Conservation (phyloP, 2,329 filamentous ascomycete species). For the Monilinia fructicola region DNA sequence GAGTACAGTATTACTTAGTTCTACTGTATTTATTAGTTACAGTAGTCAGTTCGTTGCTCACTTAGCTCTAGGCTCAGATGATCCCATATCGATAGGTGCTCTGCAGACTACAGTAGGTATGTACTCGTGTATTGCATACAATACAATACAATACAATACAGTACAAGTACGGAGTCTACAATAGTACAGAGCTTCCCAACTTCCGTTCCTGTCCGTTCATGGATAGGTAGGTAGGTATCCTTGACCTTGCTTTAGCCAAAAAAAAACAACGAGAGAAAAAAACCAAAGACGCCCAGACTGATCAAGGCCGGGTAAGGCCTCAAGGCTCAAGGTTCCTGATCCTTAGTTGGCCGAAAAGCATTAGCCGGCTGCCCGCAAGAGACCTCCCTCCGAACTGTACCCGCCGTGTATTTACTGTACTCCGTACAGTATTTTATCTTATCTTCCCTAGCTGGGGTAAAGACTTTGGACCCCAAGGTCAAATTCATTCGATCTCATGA, state of each 20-base stretch:
- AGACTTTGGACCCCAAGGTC: constrained; percentile 7
- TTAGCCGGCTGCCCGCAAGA: constrained; percentile 16
- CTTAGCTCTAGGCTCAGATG: constrained; percentile 17
- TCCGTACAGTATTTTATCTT: too few species aligned
- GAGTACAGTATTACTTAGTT: too few species aligned
- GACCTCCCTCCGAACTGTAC: not conserved
- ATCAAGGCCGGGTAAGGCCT: not conserved
- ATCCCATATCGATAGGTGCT: constrained; percentile 8
- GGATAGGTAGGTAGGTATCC: not conserved
- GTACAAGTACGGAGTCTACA: too few species aligned
- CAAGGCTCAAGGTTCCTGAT: not conserved
- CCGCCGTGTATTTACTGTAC: constrained; percentile 7
- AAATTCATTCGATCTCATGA: constrained; percentile 15
- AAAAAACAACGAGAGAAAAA: not conserved
- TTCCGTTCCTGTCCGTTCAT: constrained; percentile 1
- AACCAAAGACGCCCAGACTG: not conserved
- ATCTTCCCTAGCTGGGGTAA: constrained; percentile 10
- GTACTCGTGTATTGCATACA: not conserved
- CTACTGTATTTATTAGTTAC: too few species aligned
- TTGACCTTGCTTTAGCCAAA: constrained; percentile 10
- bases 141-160: too few species aligned
- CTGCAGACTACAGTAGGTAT: not conserved
- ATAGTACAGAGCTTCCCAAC: constrained; percentile 1
- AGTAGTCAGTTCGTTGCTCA: constrained; percentile 10
- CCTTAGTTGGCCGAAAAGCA: constrained; percentile 6